Evolutionary conservation across 371 early-diverging fungal genomes (phyloP), one percentile per base, ranked within the genome.

Genomic region (Zopfochytrium polystomum): DNA sequence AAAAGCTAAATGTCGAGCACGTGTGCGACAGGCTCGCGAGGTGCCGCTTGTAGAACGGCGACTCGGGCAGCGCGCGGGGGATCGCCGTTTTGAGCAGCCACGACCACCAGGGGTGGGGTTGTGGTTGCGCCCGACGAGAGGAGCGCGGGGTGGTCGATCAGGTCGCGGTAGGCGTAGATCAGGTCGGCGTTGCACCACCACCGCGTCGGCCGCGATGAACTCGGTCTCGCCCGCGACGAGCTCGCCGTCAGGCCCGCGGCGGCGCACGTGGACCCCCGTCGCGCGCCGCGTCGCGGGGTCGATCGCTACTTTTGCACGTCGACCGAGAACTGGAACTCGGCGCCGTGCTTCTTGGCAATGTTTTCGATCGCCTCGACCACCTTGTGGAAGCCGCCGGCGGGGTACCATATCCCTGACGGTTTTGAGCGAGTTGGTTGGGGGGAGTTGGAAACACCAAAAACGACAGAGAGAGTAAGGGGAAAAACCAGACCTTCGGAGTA

Each of bases 151-250:
- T n/a, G 5, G n/a, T 82, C 84, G 6, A 84, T 65, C 0, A 86
- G 66, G 26, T 71, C 60, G 59, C 79, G 78, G 67, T 86, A 86
- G 6, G 83, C 80, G 49, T 76, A 78, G 13, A 84, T 80, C 6
- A 83, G 71, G 58, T 86, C 84, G 18, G 79, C 80, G 58, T 86
- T 86, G 67, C 81, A 83, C 15, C n/a, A 86, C 74, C 35, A 86
- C 80, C 23, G 83, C 75, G 64, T 86, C 86, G 3, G 82, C 83
- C 26, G 68, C 45, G 52, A 83, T 73, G 4, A 72, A 60, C 13
- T 66, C 57, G 15, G 81, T 83, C 45, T 59, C 68, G 54, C 76
- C 76, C 6, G n/a, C n/a, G n/a, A n/a, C n/a, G n/a, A n/a, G n/a
- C n/a, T n/a, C n/a, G n/a, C n/a, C n/a, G n/a, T n/a, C n/a, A n/a